Conservation (phyloP, 2,329 filamentous ascomycete genomes). For the Scedosporium aurantiacum region DNA sequence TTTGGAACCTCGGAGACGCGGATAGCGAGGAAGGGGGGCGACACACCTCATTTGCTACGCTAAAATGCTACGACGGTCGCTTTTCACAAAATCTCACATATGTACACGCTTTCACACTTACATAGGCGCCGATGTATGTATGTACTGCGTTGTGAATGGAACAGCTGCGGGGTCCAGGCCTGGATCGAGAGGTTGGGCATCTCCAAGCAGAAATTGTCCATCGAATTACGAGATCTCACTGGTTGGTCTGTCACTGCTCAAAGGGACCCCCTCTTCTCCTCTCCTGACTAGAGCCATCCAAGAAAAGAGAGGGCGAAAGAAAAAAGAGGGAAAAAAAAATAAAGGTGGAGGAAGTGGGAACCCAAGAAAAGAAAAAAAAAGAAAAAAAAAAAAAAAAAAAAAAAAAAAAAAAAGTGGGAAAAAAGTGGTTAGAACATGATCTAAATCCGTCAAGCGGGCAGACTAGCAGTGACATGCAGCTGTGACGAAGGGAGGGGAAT, state of each 20-base stretch:
- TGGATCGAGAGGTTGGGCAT: background rate
- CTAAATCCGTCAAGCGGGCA: background rate
- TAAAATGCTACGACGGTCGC: background rate
- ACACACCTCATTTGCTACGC: too few relatives aligned
- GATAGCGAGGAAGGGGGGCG: background rate
- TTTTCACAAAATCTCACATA: background rate
- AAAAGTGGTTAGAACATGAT: too few relatives aligned
- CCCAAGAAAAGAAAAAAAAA: background rate
- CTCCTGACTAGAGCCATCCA: background rate
- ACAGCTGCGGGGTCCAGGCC: background rate
- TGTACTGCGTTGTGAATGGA: background rate
- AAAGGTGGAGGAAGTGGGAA: background rate
- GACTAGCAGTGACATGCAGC: constrained; percentile 1
- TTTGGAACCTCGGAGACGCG: background rate
- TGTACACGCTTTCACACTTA: background rate
- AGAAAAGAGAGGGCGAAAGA: background rate
- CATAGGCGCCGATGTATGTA: background rate
- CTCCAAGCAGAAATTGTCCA: background rate
- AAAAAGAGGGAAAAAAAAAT: background rate
- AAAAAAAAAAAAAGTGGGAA: too few relatives aligned
- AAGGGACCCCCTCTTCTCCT: background rate
- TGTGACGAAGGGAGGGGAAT: background rate
- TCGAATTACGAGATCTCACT: background rate
- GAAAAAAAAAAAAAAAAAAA: too few relatives aligned
- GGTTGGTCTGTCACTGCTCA: background rate